These are phyloP conservation scores for Phytophthora boehmeriae DNA, from an alignment of 352 stramenopile genomes.

Conservation along the genomic window DNA sequence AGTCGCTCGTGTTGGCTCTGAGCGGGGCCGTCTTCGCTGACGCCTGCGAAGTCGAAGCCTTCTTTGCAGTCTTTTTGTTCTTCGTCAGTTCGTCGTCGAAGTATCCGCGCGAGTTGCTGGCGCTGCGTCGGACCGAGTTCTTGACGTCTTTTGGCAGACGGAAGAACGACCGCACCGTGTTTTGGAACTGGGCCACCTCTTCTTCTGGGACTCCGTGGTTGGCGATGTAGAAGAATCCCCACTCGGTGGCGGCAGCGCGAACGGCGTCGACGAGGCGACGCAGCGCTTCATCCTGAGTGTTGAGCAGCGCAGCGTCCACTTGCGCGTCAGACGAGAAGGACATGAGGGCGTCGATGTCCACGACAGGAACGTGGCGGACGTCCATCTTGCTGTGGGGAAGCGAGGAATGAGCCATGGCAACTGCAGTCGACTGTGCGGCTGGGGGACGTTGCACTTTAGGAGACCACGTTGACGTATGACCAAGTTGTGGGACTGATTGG, in stretches of 20 bases:
- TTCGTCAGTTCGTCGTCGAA: constrained; percentile 78
- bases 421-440: no score
- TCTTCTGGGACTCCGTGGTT: constrained; percentile 67
- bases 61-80: constrained; percentile 40
- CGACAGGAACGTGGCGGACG: constrained; percentile 32
- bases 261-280: constrained; percentile 9
- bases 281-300: no score
- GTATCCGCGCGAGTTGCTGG: constrained; percentile 86
- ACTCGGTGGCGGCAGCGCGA: constrained; percentile 40
- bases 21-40: no score
- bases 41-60: no score
- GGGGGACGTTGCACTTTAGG: no score
- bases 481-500: no score
- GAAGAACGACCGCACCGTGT: constrained; percentile 82
- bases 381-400: constrained; percentile 2
- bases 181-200: constrained; percentile 65
- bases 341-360: constrained; percentile 55
- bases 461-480: no score
- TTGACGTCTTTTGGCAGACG: constrained; percentile 60
- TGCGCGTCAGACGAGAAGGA: constrained; percentile 27
- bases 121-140: constrained; percentile 57
- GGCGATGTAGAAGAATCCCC: constrained; percentile 93
- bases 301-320: constrained; percentile 14
- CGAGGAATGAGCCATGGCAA: no score
- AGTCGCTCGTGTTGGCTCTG: no score